These are phyloP conservation scores for Anacardium occidentale DNA, from an alignment of 345 rosid genomes.

Conservation along the genomic window DNA sequence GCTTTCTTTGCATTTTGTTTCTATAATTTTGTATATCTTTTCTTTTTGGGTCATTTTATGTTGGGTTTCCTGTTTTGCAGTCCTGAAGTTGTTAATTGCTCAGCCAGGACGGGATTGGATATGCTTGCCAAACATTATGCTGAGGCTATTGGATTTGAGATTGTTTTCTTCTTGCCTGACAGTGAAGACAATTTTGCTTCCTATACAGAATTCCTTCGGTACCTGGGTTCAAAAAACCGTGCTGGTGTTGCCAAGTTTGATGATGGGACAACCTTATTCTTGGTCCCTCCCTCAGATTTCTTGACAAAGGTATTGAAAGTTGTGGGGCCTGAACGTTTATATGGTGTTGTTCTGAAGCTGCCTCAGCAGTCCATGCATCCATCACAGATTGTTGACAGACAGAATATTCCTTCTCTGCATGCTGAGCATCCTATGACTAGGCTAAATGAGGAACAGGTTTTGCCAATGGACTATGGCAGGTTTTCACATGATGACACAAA, in stretches of 20 bases:
- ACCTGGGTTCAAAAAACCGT: slow-evolving; percentile 84
- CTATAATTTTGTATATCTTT: background rate
- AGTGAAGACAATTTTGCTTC: slow-evolving; percentile 93
- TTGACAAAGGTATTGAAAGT: slow-evolving; percentile 75
- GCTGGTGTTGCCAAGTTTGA: slow-evolving; percentile 96
- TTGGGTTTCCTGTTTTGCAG: slow-evolving; percentile 40
- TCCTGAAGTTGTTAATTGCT: slow-evolving; percentile 87
- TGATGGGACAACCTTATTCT: slow-evolving; percentile 81
- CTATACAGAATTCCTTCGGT: slow-evolving; percentile 88
- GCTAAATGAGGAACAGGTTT: slow-evolving; percentile 40
- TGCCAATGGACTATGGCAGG: slow-evolving; percentile 41
- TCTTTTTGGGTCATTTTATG: slow-evolving; percentile 8
- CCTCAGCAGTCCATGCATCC: slow-evolving; percentile 51
- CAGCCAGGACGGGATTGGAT: slow-evolving; percentile 97
- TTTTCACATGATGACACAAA: slow-evolving; percentile 48
- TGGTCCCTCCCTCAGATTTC: slow-evolving; percentile 96
- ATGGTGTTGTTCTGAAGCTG: slow-evolving; percentile 91
- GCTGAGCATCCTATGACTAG: slow-evolving; percentile 36
- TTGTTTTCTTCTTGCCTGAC: slow-evolving; percentile 91
- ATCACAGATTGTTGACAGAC: slow-evolving; percentile 40
- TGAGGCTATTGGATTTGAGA: slow-evolving; percentile 76
- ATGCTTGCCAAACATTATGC: slow-evolving; percentile 79
- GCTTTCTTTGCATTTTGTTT: background rate
- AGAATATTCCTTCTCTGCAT: slow-evolving; percentile 35
- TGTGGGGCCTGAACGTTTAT: slow-evolving; percentile 81